A percentile compares a stretch with the other conserved stretches of the same genome.
Conservation (phyloP, 83 land plant genomes). For the Thuja plicata region DNA sequence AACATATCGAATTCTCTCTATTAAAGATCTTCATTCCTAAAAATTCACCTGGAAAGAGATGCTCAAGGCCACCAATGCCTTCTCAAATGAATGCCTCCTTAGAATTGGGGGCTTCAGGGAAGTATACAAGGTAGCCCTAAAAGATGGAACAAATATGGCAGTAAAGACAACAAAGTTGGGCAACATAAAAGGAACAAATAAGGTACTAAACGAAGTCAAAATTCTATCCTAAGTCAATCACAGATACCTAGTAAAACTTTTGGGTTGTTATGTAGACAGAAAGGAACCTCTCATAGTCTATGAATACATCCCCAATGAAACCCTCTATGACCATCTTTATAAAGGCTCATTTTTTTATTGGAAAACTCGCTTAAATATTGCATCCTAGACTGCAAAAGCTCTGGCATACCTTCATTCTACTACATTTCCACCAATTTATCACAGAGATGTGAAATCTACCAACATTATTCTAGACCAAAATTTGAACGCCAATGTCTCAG, state of each 20-base stretch:
- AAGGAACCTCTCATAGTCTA: slow-evolving; percentile 61
- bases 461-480: slow-evolving; percentile 56
- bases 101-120: slow-evolving; percentile 76
- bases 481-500: slow-evolving; percentile 53
- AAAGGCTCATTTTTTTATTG: slow-evolving; percentile 15
- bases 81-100: slow-evolving; percentile 44
- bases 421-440: slow-evolving; percentile 47
- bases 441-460: slow-evolving; percentile 64
- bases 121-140: slow-evolving; percentile 69
- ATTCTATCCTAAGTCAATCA: slow-evolving; percentile 74
- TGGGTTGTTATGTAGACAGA: slow-evolving; percentile 66
- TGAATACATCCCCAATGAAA: slow-evolving; percentile 65
- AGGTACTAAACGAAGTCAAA: slow-evolving; percentile 61
- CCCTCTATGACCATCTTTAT: slow-evolving; percentile 47
- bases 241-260: slow-evolving; percentile 53
- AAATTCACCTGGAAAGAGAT: slow-evolving; percentile 63
- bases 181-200: slow-evolving; percentile 55
- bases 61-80: slow-evolving; percentile 58
- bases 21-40: too few species aligned
- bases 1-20: too few species aligned
- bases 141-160: slow-evolving; percentile 71
- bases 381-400: slow-evolving; percentile 42
- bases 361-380: slow-evolving; percentile 34
- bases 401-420: slow-evolving; percentile 51
- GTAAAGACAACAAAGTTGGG: slow-evolving; percentile 69